These are phyloP conservation scores for Lasiodiplodia sp. DNA, from an alignment of 2,329 filamentous ascomycete genomes.

Conservation along the genomic window DNA sequence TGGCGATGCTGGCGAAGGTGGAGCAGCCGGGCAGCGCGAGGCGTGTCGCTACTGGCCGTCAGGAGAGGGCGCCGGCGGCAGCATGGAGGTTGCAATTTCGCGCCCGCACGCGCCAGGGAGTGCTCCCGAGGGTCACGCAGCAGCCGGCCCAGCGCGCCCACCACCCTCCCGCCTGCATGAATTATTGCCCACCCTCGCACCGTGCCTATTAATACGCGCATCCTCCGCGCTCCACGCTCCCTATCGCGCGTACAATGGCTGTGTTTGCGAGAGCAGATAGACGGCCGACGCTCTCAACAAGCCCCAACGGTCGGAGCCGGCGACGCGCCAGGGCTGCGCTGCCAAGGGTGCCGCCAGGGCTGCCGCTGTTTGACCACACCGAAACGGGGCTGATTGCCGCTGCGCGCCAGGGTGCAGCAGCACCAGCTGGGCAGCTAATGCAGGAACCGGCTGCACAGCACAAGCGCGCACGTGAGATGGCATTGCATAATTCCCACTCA, in stretches of 20 bases:
- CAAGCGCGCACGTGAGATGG: slow-evolving; percentile 10
- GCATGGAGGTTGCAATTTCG: slow-evolving; percentile 23
- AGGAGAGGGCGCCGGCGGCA: slow-evolving; percentile 28
- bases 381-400: slow-evolving; percentile 5
- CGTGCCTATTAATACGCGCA: slow-evolving; percentile 28
- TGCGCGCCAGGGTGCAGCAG: slow-evolving; percentile 9
- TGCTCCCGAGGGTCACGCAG: slow-evolving; percentile 18
- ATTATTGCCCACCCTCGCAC: slow-evolving; percentile 24
- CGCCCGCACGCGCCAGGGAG: background rate
- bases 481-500: slow-evolving; percentile 5
- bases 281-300: background rate
- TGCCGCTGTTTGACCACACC: slow-evolving; percentile 6
- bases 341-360: slow-evolving; percentile 1
- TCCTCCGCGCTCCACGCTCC: slow-evolving; percentile 22
- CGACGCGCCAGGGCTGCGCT: background rate
- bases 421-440: slow-evolving; percentile 13
- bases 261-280: background rate
- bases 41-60: slow-evolving; percentile 28
- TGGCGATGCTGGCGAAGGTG: slow-evolving; percentile 30
- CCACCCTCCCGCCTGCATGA: slow-evolving; percentile 20
- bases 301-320: slow-evolving; percentile 11
- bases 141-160: slow-evolving; percentile 18
- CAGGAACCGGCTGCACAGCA: slow-evolving; percentile 22
- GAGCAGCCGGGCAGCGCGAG: slow-evolving; percentile 25
- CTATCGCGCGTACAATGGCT: background rate